These are phyloP conservation scores for Entomortierella lignicola DNA, from an alignment of 192 early-diverging fungal genomes.

Conservation along the genomic window DNA sequence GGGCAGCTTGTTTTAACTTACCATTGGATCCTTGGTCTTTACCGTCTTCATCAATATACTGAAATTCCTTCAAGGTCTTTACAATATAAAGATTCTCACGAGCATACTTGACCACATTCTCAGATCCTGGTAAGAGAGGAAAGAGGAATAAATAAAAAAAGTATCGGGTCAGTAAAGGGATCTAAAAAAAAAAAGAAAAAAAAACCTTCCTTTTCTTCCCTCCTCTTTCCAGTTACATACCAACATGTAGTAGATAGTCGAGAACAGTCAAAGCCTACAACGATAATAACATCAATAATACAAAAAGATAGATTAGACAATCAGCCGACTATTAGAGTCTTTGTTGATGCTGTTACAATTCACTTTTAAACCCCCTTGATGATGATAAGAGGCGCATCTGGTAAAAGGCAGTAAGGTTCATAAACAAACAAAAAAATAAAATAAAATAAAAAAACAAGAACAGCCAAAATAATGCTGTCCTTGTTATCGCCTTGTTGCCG, in stretches of 20 bases:
- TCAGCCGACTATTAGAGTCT: background rate
- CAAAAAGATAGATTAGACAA: constrained; percentile 4
- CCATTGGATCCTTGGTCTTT: constrained; percentile 93
- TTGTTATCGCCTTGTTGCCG: too few species aligned
- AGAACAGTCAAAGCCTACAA: constrained; percentile 84
- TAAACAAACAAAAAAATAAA: too few species aligned
- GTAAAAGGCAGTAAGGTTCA: too few species aligned
- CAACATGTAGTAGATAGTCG: constrained; percentile 83
- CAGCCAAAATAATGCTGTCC: background rate
- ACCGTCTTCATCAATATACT: constrained; percentile 92
- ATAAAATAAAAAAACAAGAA: too few species aligned
- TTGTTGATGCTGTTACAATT: background rate
- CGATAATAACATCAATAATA: background rate
- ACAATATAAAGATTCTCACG: constrained; percentile 92
- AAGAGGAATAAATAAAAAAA: background rate
- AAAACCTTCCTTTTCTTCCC: too few species aligned
- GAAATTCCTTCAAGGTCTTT: constrained; percentile 97
- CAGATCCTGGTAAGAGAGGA: constrained; percentile 76
- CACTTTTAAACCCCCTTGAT: background rate
- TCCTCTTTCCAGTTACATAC: constrained; percentile 17
- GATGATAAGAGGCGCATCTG: constrained; percentile 18
- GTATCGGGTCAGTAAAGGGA: background rate
- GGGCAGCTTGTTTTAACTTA: constrained; percentile 33
- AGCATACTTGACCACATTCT: constrained; percentile 87
- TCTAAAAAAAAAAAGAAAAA: constrained; percentile 1